Evolutionary conservation across 1,284 basidiomycete genomes (phyloP).

Genomic region (Sphaerobolus stellatus): DNA sequence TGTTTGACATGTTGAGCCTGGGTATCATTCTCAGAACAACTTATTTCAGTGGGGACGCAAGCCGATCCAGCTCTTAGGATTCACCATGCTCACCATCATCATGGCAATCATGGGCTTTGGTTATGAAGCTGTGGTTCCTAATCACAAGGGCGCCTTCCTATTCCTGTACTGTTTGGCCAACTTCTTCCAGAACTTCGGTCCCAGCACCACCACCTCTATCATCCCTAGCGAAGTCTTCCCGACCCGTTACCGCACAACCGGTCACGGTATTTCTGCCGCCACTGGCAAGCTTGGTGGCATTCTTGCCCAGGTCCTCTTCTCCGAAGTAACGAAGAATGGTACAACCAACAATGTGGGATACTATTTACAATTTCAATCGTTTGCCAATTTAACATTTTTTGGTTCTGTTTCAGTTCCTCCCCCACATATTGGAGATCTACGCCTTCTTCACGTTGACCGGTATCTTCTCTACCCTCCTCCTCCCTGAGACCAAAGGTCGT

Average conservation of each 20-base stretch:
- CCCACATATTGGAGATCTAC: conserved; percentile 55
- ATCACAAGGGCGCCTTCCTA: conserved; percentile 60
- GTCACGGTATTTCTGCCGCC: conserved; percentile 83
- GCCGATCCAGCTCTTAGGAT: conserved; percentile 79
- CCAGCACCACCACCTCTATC: conserved; percentile 81
- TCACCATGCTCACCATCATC: conserved; percentile 63
- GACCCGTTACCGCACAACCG: conserved; percentile 81
- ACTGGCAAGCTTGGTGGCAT: conserved; percentile 84
- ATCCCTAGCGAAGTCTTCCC: conserved; percentile 87
- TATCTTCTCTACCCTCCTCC: conserved; percentile 70
- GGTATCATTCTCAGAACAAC: neutral
- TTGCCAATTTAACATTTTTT: conserved; percentile 21
- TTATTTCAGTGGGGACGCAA: conserved; percentile 58
- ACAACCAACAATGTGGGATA: conserved; percentile 52
- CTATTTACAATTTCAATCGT: conserved; percentile 1
- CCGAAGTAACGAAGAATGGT: conserved; percentile 65
- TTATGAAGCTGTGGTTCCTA: conserved; percentile 64
- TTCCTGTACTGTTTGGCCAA: conserved; percentile 76
- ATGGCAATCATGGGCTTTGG: conserved; percentile 71
- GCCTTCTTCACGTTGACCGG: conserved; percentile 82
- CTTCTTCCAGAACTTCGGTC: conserved; percentile 77
- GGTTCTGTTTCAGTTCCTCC: conserved; percentile 5
- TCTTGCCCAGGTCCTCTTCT: conserved; percentile 78
- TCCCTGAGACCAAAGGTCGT: conserved; percentile 73
- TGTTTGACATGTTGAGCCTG: too few species aligned